phyloP scores from a whole-genome alignment of 306 rosid species.

The Trichosanthes cucumerina region DNA sequence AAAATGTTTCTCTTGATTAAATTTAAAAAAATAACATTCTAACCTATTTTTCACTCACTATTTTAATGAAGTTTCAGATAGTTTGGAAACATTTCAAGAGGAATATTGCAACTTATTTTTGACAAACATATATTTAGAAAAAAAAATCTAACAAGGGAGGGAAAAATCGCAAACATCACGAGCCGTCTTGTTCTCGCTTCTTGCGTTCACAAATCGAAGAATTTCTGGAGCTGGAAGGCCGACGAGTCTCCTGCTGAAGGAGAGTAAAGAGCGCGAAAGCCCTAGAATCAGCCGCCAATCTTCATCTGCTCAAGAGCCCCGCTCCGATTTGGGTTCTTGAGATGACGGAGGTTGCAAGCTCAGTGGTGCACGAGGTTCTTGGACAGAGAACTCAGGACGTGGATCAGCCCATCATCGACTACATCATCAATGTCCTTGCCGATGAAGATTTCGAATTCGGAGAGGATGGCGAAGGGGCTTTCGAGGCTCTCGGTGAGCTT shows the following conservation, averaged over 20 bases:
- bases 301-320: background rate
- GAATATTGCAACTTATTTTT: too few relatives aligned
- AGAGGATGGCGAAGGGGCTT: constrained; percentile 75
- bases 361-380: constrained; percentile 78
- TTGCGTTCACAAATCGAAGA: background rate
- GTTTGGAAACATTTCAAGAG: background rate
- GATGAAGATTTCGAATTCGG: constrained; percentile 97
- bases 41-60: too few relatives aligned
- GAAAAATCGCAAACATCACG: background rate
- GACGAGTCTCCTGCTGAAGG: background rate
- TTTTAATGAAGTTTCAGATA: too few relatives aligned
- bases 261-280: background rate
- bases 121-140: too few relatives aligned
- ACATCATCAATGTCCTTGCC: constrained; percentile 89
- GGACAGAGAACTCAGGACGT: constrained; percentile 62
- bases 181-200: background rate
- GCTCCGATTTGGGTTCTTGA: background rate
- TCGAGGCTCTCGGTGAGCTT: constrained; percentile 79
- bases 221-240: background rate
- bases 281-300: background rate
- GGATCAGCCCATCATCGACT: constrained; percentile 78
- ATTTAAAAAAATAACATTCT: too few relatives aligned
- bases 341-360: constrained; percentile 87
- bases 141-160: background rate
- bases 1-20: too few relatives aligned